Percentiles rank a stretch among this genome's conserved stretches.
These are phyloP conservation scores for Leishmania martiniquensis DNA, from an alignment of 208 protist species.

Conservation along the genomic window DNA sequence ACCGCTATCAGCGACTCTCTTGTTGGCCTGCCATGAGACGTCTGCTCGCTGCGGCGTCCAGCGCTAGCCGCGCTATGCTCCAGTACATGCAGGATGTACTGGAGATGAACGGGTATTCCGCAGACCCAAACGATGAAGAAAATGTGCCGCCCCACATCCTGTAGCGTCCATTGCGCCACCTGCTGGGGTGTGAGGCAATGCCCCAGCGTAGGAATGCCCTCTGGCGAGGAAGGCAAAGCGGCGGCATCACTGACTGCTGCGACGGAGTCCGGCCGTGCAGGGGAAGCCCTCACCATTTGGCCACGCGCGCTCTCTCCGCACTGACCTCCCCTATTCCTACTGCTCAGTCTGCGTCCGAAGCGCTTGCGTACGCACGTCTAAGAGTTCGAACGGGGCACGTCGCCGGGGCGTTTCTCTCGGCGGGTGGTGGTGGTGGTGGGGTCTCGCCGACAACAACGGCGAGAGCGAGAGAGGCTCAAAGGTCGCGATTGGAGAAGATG, in stretches of 20 bases:
- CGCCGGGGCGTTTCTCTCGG: background rate
- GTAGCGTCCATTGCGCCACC: slow-evolving; percentile 25
- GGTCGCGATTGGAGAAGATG: no score
- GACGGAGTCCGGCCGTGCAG: background rate
- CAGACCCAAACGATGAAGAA: slow-evolving; percentile 75
- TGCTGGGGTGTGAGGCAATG: background rate
- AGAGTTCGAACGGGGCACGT: background rate
- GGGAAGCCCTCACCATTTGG: background rate
- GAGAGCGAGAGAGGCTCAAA: no score
- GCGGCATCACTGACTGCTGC: background rate
- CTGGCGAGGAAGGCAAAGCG: background rate
- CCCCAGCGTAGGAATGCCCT: background rate
- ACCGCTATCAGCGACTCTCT: slow-evolving; percentile 3
- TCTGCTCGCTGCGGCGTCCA: background rate
- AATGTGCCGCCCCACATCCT: slow-evolving; percentile 56
- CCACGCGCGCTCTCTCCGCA: background rate
- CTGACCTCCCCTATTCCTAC: background rate
- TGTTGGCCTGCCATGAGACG: background rate
- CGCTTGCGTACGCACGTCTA: background rate
- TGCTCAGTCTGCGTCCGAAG: background rate
- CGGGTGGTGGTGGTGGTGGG: no score
- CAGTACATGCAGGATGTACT: slow-evolving; percentile 56
- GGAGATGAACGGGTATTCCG: slow-evolving; percentile 61
- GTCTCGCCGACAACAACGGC: no score
- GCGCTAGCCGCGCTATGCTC: slow-evolving; percentile 18